Evolutionary conservation across 164 flowering plant species (phyloP), one percentile per base, ranked within the genome.

Genomic region (Pachysandra terminalis): DNA sequence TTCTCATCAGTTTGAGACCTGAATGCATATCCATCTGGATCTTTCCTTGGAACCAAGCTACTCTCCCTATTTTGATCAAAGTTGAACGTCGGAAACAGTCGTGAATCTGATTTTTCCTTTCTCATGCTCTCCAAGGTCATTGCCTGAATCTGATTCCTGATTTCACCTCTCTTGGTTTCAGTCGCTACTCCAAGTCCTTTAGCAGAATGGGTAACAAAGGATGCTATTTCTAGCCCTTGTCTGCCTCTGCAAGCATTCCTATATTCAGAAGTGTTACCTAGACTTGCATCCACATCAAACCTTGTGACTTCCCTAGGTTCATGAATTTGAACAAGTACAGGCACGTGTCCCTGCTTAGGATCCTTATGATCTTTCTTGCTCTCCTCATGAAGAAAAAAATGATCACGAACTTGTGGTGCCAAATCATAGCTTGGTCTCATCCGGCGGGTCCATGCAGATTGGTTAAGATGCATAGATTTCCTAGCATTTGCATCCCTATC

Each of bases 371-470:
- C 80, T 65, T 80, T 75, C 48, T 28, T 65, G 24, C 57, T 37
- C 63, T 69, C 70, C 23, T 28, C 53, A 63, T 59, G 27, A 56
- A 32, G 21, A n/a, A 65, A 27, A 26, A 67, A 37, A 21, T 16
- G 57, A 62, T 60, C 57, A 60, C 58, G 68, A 71, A 40, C 63
- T 37, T 55, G 68, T 19, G 70, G 68, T 17, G 72, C 45, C 53
- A 82, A 53, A 53, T 73, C 71, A 59, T 58, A 70, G 67, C 78
- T 76, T 54, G 75, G 54, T 64, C 27, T 75, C 74, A n/a, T 75
- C 94, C 94, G 85, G 60, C 79, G 95, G 64, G 81, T 78, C 95
- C 95, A 89, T 63, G 32, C 61, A 32, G 85, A 77, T 51, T 79
- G 81, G 54, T 62, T 65, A 23, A 75, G 71, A 53, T 65, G 73